Percentiles rank a stretch among this genome's conserved stretches.
These are phyloP conservation scores for Raphanus hybrid DNA, from an alignment of 441 rosid species.

Conservation along the genomic window DNA sequence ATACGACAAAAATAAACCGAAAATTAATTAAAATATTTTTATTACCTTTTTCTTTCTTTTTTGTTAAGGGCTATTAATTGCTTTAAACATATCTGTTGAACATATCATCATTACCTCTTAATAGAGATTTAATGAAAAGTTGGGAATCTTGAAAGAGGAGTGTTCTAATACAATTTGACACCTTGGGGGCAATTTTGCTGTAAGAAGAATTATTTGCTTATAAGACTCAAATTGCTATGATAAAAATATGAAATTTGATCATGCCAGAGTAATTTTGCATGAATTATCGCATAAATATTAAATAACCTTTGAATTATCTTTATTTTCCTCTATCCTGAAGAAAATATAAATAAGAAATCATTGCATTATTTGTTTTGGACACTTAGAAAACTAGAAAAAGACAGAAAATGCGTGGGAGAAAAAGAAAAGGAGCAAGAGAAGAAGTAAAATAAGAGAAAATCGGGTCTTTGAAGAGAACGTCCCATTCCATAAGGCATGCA, in stretches of 20 bases:
- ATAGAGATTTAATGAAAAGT: not conserved
- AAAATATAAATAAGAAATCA: constrained; percentile 13
- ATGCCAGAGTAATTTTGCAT: constrained; percentile 49
- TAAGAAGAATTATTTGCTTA: constrained; percentile 38
- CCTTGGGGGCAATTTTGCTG: constrained; percentile 6
- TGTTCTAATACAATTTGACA: constrained; percentile 15
- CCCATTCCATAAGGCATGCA: constrained; percentile 47
- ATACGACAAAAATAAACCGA: constrained; percentile 13
- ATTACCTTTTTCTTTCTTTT: not conserved
- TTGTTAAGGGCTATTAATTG: not conserved
- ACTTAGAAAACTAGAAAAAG: constrained; percentile 16
- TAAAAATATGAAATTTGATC: constrained; percentile 42
- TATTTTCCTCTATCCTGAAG: constrained; percentile 3
- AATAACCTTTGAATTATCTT: constrained; percentile 4
- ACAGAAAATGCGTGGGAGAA: constrained; percentile 39
- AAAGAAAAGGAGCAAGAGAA: constrained; percentile 27
- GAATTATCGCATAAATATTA: constrained; percentile 39
- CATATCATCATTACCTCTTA: not conserved
- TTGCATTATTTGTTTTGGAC: constrained; percentile 3
- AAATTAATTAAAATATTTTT: not conserved
- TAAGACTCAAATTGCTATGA: constrained; percentile 38
- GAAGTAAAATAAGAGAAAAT: constrained; percentile 34
- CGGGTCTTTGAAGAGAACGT: constrained; percentile 45
- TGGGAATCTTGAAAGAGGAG: constrained; percentile 4
- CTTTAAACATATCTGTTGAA: not conserved